Evolutionary conservation across 2,329 filamentous ascomycete species (phyloP), one percentile per base, ranked within the genome.

Genomic region (Cladosporium sp.): DNA sequence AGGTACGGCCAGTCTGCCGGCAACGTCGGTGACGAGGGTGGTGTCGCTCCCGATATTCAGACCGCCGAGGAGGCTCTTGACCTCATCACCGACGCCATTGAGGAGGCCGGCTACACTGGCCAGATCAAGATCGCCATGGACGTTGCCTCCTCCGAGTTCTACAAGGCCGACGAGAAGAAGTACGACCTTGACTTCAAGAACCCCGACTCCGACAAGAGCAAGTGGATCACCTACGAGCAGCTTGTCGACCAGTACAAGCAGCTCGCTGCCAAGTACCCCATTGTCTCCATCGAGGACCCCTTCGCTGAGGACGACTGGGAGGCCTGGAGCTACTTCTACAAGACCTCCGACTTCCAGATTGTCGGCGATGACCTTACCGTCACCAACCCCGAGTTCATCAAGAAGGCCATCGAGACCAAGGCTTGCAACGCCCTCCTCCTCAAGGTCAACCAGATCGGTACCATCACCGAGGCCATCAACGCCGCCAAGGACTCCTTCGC

Each of bases 161-260:
- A 99, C 91, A 98, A 98, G 79, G 74, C 77, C 60, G 92, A 95
- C 62, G 94, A 84, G 80, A 97, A 98, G 91, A 98, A 98, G 88
- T 99, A 99, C 88, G 95, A 99, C 80, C 88, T 99, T 72, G 95
- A 98, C 90, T 99, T 98, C 92, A 98, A 99, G 92, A 99, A 99
- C 89, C 94, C 95, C 77, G 90, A 98, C 71, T 95, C 91, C 80
- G 95, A 99, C 85, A 87, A 89, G 78, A 87, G 83, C 86, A 98
- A 99, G 89, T 98, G 95, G 95, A 86, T 99, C 86, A 97, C 92
- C 74, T 98, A 98, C 84, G 92, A 98, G 87, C 86, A 99, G 85
- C 91, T 99, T 69, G 94, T 95, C 78, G 89, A 90, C 77, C 84
- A 96, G 76, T 98, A 99, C 89, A 88, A 91, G 80, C 85, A 89